Evolutionary conservation across 1,284 basidiomycete species (phyloP), one percentile per base, ranked within the genome.

Genomic region (Ustilago bromivora): DNA sequence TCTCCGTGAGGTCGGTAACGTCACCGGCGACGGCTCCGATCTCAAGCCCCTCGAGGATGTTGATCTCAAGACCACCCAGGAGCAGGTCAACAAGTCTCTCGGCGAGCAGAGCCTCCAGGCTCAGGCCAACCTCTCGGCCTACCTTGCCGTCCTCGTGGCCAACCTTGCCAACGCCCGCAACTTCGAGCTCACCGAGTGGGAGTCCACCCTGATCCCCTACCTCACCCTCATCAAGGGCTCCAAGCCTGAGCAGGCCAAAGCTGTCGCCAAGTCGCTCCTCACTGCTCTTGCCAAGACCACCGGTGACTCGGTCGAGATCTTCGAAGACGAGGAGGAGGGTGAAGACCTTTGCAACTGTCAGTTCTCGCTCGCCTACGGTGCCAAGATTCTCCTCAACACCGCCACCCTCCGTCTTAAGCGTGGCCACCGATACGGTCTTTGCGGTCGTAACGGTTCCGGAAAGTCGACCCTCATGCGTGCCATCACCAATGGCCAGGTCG

Each of bases 291-390:
- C 84, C 73, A 82, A 82, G 77, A 61, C 68, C 66, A 83, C 84
- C 46, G 84, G 84, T 69, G 84, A 85, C 69, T 69, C 77, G 35
- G 84, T 82, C 67, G 84, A 86, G 77, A 79, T 84, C 74, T 85
- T 86, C 49, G 84, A 86, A 13, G 84, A 86, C 79, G 84, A 86
- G 79, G 84, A 86, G 80, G 84, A 86, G 80, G 84, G 84, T 46
- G 83, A 83, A 65, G 84, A 86, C 71, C 79, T 86, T 41, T 86
- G 84, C 80, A 86, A 86, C 84, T 86, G 84, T 64, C 84, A 85
- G 76, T 86, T 86, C 84, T 86, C 84, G 64, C 84, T 86, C 66
- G 84, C 84, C 58, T 86, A 86, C 80, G 84, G 84, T 84, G 84
- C 84, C 80, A 86, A 86, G 84, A 86, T 86, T 61, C 76, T 86